Evolutionary conservation across 2,329 filamentous ascomycete genomes (phyloP), one percentile per base, ranked within the genome.

Genomic region (Phymatotrichopsis omnivora): DNA sequence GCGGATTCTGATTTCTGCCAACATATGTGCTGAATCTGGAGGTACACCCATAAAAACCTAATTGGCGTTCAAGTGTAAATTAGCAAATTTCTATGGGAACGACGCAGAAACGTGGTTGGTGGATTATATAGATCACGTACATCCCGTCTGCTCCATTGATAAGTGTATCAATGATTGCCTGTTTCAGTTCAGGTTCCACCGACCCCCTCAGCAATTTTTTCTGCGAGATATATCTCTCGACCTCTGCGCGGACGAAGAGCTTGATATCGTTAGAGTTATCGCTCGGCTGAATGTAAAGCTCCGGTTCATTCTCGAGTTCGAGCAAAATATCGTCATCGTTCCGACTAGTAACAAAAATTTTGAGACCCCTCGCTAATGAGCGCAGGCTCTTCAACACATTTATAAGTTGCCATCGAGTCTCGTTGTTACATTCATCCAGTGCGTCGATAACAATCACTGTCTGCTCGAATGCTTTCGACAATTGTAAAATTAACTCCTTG

Each of bases 381-480:
- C 47, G 35, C 4, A 47, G 22, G 19, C 24, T 5, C 22, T 51
- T 38, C 16, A 51, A 29, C 8, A 32, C 23, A 16, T 48, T 30
- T 14, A 51, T 30, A 11, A 51, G 23, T 23, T 20, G 1, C 4
- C 25, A 22, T 12, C 37, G 27, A 7, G 28, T 44, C 4, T 39
- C 23, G 8, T n/a, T 7, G 14, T 48, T 33, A 24, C 36, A 33
- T 39, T 51, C 47, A 17, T 51, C 47, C 10, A 51, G 36, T 8
- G 47, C 47, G 17, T 51, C 45, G 16, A 51, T 48, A 28, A 39
- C 24, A 34, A 51, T 48, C 4, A 35, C 34, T 3, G 47, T 51
- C 17, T 42, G 31, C 1, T 31, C 25, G 29, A 47, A 51, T 22
- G 31, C 39, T 3, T 30, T 20, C 3, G 39, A 42, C 2, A 44